Conservation (phyloP, 176 grass and related monocot genomes). For the Musa troglodytarum region DNA sequence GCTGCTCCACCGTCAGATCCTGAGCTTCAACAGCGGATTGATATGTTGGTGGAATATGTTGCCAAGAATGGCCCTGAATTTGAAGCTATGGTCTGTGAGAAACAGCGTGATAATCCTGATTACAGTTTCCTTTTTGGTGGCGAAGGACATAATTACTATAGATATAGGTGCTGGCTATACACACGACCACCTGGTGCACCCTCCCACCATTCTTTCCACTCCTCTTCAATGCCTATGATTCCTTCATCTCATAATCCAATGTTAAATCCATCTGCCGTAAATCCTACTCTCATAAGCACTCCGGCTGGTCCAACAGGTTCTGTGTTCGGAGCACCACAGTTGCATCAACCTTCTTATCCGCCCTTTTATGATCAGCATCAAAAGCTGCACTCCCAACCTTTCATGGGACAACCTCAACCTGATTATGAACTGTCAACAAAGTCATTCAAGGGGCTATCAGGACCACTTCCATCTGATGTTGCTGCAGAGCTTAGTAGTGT, state of each 20-base stretch:
- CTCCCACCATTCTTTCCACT: slow-evolving; percentile 31
- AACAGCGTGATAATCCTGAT: slow-evolving; percentile 86
- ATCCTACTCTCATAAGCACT: slow-evolving; percentile 29
- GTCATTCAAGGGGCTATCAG: slow-evolving; percentile 60
- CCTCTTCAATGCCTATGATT: slow-evolving; percentile 46
- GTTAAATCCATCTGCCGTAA: slow-evolving; percentile 24
- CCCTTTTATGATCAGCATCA: slow-evolving; percentile 67
- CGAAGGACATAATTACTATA: slow-evolving; percentile 86
- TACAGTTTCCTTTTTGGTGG: slow-evolving; percentile 96
- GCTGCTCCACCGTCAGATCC: slow-evolving; percentile 56
- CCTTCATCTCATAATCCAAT: slow-evolving; percentile 9
- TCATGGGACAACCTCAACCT: slow-evolving; percentile 30
- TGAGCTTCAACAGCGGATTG: slow-evolving; percentile 91
- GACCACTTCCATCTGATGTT: slow-evolving; percentile 66
- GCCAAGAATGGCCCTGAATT: slow-evolving; percentile 89
- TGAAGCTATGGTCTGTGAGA: slow-evolving; percentile 86
- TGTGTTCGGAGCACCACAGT: slow-evolving; percentile 31
- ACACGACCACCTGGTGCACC: slow-evolving; percentile 30
- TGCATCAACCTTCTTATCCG: slow-evolving; percentile 53
- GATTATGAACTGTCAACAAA: slow-evolving; percentile 45
- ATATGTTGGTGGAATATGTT: slow-evolving; percentile 91
- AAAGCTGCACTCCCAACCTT: slow-evolving; percentile 32
- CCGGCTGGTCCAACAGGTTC: slow-evolving; percentile 21
- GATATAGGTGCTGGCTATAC: slow-evolving; percentile 59
- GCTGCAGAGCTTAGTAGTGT: slow-evolving; percentile 69